Evolutionary conservation across 2,329 filamentous ascomycete genomes (phyloP).

Genomic region (Pseudocercospora crystallina): DNA sequence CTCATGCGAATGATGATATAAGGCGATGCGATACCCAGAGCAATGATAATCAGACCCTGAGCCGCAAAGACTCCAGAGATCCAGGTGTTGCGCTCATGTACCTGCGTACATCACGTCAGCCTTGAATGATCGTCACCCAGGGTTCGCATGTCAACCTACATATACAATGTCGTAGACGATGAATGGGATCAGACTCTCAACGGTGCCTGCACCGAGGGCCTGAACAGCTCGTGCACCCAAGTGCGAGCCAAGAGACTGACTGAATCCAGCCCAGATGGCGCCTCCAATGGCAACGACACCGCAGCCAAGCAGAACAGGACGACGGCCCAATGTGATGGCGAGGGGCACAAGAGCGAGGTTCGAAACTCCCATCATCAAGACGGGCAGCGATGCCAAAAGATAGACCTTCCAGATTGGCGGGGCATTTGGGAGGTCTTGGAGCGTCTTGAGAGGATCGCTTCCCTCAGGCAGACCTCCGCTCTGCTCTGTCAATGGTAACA

Average conservation of each 20-base stretch:
- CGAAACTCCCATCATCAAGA: constrained; percentile 32
- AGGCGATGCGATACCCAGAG: constrained; percentile 30
- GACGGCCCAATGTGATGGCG: constrained; percentile 31
- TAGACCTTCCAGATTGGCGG: constrained; percentile 33
- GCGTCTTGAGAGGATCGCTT: constrained; percentile 22
- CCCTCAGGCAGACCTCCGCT: constrained; percentile 20
- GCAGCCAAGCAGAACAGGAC: constrained; percentile 27
- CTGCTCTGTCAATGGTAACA: constrained; percentile 6
- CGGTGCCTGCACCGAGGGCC: constrained; percentile 33
- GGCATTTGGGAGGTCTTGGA: constrained; percentile 22
- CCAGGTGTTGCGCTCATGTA: constrained; percentile 34
- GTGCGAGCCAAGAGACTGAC: constrained; percentile 27
- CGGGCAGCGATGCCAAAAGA: constrained; percentile 31
- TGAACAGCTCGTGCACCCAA: constrained; percentile 32
- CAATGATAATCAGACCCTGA: constrained; percentile 33
- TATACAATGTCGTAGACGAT: constrained; percentile 33
- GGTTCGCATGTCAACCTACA: constrained; percentile 1
- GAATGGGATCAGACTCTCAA: constrained; percentile 34
- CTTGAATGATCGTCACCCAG: neutral
- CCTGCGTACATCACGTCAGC: constrained; percentile 7
- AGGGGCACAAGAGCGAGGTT: constrained; percentile 32
- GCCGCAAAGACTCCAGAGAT: constrained; percentile 31
- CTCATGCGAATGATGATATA: constrained; percentile 30
- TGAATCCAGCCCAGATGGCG: constrained; percentile 31
- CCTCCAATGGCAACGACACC: constrained; percentile 31